phyloP scores from a whole-genome alignment of 202 grass and related monocot genomes.

The Carex sylvatica region DNA sequence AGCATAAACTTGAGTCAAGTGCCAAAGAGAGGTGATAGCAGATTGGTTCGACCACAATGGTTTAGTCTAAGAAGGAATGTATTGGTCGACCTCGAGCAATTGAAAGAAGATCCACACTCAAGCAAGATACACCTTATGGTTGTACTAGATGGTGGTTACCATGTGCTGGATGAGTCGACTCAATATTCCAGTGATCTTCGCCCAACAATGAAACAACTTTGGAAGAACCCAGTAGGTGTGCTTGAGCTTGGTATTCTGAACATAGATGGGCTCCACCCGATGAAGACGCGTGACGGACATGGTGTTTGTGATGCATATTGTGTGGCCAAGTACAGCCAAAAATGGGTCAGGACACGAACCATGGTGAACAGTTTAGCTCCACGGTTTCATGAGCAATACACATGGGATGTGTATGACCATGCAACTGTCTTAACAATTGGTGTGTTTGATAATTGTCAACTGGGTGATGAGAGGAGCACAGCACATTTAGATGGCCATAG shows the following conservation, averaged over 20 bases:
- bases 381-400: conserved; percentile 91
- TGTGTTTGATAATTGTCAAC: conserved; percentile 81
- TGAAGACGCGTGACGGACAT: conserved; percentile 53
- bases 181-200: conserved; percentile 84
- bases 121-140: conserved; percentile 52
- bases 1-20: conserved; percentile 37
- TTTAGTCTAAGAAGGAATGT: conserved; percentile 54
- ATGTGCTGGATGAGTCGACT: conserved; percentile 80
- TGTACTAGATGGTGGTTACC: conserved; percentile 86
- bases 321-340: conserved; percentile 93
- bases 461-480: conserved; percentile 24
- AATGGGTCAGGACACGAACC: conserved; percentile 96
- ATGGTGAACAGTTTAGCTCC: conserved; percentile 57
- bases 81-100: conserved; percentile 49
- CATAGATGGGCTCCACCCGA: conserved; percentile 60
- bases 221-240: conserved; percentile 76
- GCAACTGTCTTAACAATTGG: conserved; percentile 89
- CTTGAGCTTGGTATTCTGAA: conserved; percentile 88
- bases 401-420: conserved; percentile 89
- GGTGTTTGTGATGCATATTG: conserved; percentile 85
- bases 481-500: conserved; percentile 22
- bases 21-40: conserved; percentile 53
- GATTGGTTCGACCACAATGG: conserved; percentile 43
- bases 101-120: conserved; percentile 89
- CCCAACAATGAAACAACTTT: conserved; percentile 89